Evolutionary conservation across 208 protist genomes (phyloP), one percentile per base, ranked within the genome.

Genomic region (Crithidia thermophila): DNA sequence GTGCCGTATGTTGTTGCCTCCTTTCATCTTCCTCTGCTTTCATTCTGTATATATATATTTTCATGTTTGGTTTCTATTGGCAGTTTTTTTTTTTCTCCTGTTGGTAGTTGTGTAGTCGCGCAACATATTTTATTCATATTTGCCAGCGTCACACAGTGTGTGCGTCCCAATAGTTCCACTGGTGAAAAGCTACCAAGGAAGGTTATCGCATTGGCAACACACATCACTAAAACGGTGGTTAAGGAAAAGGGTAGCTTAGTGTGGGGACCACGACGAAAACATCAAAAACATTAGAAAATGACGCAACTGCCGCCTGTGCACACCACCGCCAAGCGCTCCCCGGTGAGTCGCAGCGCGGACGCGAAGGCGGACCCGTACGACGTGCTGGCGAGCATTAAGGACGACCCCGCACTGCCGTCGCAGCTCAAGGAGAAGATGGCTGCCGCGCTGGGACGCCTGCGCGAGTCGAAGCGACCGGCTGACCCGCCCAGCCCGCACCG

Each of bases 351-450:
- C 46, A 57, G 52, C 60, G n/a, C 42, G 20, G 68, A 75, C 8
- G 18, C 60, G 27, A 75, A 67, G 28, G 53, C 47, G 16, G 25
- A 67, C 23, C 52, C 68, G 2, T 47, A 67, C 43, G 68, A 75
- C 55, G 51, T 63, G 23, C 45, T 75, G 23, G 33, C 52, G 30
- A n/a, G 53, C 6, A 36, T 75, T 20, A 67, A 45, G 60, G 59
- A 75, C 33, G 68, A 75, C 23, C 52, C 60, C 3, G 30, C 68
- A 18, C 43, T 75, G 68, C 62, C 68, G 10, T 18, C 51, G 42
- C 52, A 51, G 25, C 36, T 75, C 52, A 55, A 63, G 16, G 60
- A 75, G 13, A 75, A 67, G 18, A 55, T 75, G 4, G 60, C 39
- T 2, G 36, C n/a, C 8, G 68, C 68, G 5, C 31, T 75, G 11